These are phyloP conservation scores for Xylaria grammica DNA, from an alignment of 495 filamentous ascomycete genomes.

Conservation along the genomic window DNA sequence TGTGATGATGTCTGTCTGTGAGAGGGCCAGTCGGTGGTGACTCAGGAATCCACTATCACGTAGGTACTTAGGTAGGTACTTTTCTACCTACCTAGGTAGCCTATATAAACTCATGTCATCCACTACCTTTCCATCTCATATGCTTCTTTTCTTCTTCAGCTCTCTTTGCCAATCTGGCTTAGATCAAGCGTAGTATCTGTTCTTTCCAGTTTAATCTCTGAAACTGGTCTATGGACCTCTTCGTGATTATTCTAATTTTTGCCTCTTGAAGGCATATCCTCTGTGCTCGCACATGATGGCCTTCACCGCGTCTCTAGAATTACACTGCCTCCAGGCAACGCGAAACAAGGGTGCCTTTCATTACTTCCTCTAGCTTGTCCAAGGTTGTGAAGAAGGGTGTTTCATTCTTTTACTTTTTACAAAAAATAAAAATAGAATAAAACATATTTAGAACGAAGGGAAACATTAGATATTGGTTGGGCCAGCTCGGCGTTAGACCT, in stretches of 20 bases:
- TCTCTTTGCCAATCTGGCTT: constrained; percentile 69
- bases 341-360: constrained; percentile 29
- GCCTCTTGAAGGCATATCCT: constrained; percentile 55
- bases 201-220: constrained; percentile 95
- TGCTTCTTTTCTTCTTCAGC: constrained; percentile 33
- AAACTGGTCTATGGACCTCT: constrained; percentile 43
- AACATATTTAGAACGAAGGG: too few relatives aligned
- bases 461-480: too few relatives aligned
- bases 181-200: constrained; percentile 99
- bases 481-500: too few relatives aligned
- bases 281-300: constrained; percentile 74
- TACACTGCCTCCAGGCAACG: constrained; percentile 38
- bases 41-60: too few relatives aligned
- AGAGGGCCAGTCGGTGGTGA: too few relatives aligned
- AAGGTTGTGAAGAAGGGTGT: constrained; percentile 31
- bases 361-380: constrained; percentile 28
- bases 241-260: constrained; percentile 76
- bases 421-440: too few relatives aligned
- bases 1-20: too few relatives aligned
- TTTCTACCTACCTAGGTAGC: not conserved
- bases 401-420: too few relatives aligned
- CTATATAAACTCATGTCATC: not conserved
- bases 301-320: constrained; percentile 38
- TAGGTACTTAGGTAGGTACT: not conserved
- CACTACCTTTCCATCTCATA: not conserved